Evolutionary conservation across 2,329 filamentous ascomycete genomes (phyloP), one percentile per base, ranked within the genome.

Genomic region (Aspergillus sp.): DNA sequence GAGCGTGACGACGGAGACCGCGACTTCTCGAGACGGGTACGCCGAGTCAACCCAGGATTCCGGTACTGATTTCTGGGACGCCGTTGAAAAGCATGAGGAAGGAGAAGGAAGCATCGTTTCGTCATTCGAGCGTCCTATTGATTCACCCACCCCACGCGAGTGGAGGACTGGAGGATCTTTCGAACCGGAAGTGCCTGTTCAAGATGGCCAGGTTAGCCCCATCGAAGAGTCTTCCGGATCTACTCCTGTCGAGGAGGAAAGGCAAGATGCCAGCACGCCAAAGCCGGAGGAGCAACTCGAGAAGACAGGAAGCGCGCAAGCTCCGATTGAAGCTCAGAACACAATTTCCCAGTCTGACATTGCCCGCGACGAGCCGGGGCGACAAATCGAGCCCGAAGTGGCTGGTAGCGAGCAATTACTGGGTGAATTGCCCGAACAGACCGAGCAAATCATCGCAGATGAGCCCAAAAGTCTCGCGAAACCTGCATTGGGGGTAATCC

Each of bases 381-480:
- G 25, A 30, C 10, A 30, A 30, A 12, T 30, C 3, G 25, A 30
- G 25, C 25, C 25, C 10, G 50, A 51, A 32, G 25, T 35, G 5
- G 22, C 41, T 5, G 33, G 23, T 19, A 50, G 50, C 9, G 10
- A 35, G 4, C 53, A 56, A 19, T 7, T 9, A 12, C 35, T 12
- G 12, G 35, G 7, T 19, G 6, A 38, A 38, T 25, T 32, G 30
- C 43, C n/a, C 38, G 20, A 7, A 15, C 19, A 19, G 19, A 22
- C 17, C 13, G 37, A 22, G 37, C 37, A 35, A 35, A 7, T 4
- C n/a, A 7, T 35, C n/a, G 5, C 33, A 17, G 3, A 9, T 17
- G 33, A 35, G 7, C 9, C 25, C 10, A 12, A 30, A 10, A 4
- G 3, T 30, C 10, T 30, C 25, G 25, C 12, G 25, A 30, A 30